Evolutionary conservation across 148 eudicot genomes (phyloP), one percentile per base, ranked within the genome.

Genomic region (Fagopyrum tataricum): DNA sequence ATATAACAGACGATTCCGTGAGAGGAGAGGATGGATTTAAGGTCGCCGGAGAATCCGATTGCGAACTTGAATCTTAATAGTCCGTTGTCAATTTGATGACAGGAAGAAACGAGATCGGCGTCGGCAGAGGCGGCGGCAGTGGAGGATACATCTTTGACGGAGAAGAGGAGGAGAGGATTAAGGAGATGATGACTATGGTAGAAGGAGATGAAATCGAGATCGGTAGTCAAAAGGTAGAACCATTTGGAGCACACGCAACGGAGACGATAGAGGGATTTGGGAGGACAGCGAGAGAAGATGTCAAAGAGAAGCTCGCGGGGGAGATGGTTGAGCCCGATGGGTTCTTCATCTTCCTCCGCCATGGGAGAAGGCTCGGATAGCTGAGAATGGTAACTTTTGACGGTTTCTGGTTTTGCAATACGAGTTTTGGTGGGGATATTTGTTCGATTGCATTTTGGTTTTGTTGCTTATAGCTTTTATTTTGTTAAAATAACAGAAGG

Each of bases 301-400:
- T 83, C 83, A 74, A 80, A 80, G 62, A 72, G 69, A 37, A 83
- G 75, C 18, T 83, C 85, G 73, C 81, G 81, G 66, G 83, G 85
- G 43, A 83, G 75, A 43, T 40, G 74, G 9, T 77, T 77, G 76
- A 83, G 59, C 2, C 58, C 20, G 41, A 23, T 24, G 53, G 74
- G 9, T 49, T 49, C 37, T 71, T 53, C 61, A 15, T 72, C 74
- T 14, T 12, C 74, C 20, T 23, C 42, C 67, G 58, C 72, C 72
- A 44, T 68, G 37, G n/a, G 39, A 70, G 51, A 46, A 26, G 12
- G 67, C 64, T 56, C 64, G 64, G 64, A 46, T 8, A 10, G 49
- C 13, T 46, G 8, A 46, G 49, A 56, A 21, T 23, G 64, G 64
- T 21, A 20, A 55, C 10, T 56, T 56, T 10, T 21, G 64, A 56